phyloP scores from a whole-genome alignment of 768 basidiomycete species.

The Solioccasus polychromus region DNA sequence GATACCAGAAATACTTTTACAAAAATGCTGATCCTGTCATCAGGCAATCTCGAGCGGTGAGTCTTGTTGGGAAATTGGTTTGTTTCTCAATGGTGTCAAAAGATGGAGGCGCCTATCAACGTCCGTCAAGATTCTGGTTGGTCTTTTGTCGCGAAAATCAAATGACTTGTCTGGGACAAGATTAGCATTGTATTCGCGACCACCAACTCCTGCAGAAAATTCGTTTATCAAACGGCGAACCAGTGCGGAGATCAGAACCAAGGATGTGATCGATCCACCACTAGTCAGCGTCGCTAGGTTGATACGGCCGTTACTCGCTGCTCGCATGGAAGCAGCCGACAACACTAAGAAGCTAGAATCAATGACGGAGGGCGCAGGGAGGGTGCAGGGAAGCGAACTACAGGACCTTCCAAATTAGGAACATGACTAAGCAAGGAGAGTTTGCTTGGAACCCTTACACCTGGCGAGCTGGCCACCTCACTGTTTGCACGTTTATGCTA shows the following conservation, averaged over 20 bases:
- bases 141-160: conserved; percentile 30
- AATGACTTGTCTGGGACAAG: conserved; percentile 12
- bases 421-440: conserved; percentile 22
- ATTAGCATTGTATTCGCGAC: conserved; percentile 38
- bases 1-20: background rate
- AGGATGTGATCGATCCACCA: background rate
- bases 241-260: background rate
- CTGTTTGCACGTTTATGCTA: conserved; percentile 33
- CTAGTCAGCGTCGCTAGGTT: conserved; percentile 26
- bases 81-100: background rate
- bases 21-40: background rate
- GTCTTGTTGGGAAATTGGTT: background rate
- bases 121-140: conserved; percentile 37
- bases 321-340: conserved; percentile 27
- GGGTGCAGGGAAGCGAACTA: conserved; percentile 1
- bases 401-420: conserved; percentile 18
- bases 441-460: conserved; percentile 20
- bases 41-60: conserved; percentile 6
- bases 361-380: background rate
- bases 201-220: conserved; percentile 40
- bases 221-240: conserved; percentile 32
- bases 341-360: background rate
- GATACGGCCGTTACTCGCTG: conserved; percentile 31
- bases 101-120: conserved; percentile 35
- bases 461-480: conserved; percentile 11